Evolutionary conservation across 2,329 filamentous ascomycete genomes (phyloP), one percentile per base, ranked within the genome.

Genomic region (Plenodomus tracheiphilus): DNA sequence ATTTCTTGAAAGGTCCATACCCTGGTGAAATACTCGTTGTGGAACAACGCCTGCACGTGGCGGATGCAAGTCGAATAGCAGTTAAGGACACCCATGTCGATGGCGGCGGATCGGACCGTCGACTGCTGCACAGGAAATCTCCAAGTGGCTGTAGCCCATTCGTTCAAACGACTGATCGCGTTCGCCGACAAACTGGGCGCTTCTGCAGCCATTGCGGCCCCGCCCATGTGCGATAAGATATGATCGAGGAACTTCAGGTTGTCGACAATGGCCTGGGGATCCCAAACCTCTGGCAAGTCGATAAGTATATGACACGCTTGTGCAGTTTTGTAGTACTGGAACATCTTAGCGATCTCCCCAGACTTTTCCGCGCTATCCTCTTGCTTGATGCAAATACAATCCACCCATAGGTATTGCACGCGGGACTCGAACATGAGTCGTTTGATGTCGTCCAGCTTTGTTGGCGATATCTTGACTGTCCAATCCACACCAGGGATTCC

Each of bases 381-480:
- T 34, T 64, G 61, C 20, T 61, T 58, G 22, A 64, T 42, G 42
- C 61, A 63, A 16, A 64, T 43, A 35, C 58, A 61, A 44, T 64
- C 59, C 15, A 55, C 46, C 46, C 46, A 48, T 1, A 48, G 36
- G 28, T 43, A 40, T 34, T 15, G 28, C 11, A 32, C 28, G 11
- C 28, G 6, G 15, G 28, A 7, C 28, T 15, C 11, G 28, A 32
- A 8, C 28, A 32, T 32, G 28, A 32, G 15, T 8, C 6, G 4
- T 11, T 21, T 39, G 21, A 47, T 42, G 10, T 42, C 22, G 4
- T 34, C 20, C n/a, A 47, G 4, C n/a, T 47, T 47, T 2, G 20
- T 3, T 25, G 30, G 3, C 4, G 39, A n/a, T 11, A 42, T 41
- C 9, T 7, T 32, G 5, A 47, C 13, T 11, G 10, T 4, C 45